Evolutionary conservation across 2,329 filamentous ascomycete genomes (phyloP).

Genomic region (Coleophoma cylindrospora): DNA sequence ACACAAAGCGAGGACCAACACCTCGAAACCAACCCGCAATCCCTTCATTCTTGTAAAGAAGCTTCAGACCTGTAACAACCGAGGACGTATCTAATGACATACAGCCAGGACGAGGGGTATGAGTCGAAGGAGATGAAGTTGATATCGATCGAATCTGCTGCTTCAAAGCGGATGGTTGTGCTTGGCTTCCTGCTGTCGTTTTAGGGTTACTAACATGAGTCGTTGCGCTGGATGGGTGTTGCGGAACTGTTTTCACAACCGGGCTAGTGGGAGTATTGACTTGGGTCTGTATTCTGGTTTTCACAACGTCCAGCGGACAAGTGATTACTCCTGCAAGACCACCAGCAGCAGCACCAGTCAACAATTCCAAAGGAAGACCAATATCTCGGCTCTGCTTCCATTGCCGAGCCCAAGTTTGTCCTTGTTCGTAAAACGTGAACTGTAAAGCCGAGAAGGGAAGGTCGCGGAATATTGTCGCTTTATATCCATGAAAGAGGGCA

Average conservation of each 20-base stretch:
- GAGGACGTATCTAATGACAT: slow-evolving; percentile 84
- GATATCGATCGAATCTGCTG: slow-evolving; percentile 71
- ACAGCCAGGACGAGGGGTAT: slow-evolving; percentile 73
- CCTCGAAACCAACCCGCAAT: slow-evolving; percentile 89
- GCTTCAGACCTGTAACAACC: slow-evolving; percentile 73
- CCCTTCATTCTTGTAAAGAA: slow-evolving; percentile 90
- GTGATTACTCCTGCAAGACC: slow-evolving; percentile 92
- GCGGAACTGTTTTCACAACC: slow-evolving; percentile 16
- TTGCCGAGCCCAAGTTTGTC: slow-evolving; percentile 72
- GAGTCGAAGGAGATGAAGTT: slow-evolving; percentile 82
- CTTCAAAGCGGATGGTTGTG: slow-evolving; percentile 28
- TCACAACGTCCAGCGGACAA: slow-evolving; percentile 94
- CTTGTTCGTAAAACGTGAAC: slow-evolving; percentile 98
- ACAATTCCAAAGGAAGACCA: slow-evolving; percentile 75
- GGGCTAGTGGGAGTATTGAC: slow-evolving; percentile 44
- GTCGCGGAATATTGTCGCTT: slow-evolving; percentile 90
- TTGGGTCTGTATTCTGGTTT: slow-evolving; percentile 94
- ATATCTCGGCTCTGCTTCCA: slow-evolving; percentile 81
- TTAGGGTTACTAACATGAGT: slow-evolving; percentile 13
- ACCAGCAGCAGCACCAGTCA: slow-evolving; percentile 85
- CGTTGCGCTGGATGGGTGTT: slow-evolving; percentile 12
- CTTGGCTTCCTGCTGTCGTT: slow-evolving; percentile 18
- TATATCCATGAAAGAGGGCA: slow-evolving; percentile 94
- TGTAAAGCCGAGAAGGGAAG: slow-evolving; percentile 94
- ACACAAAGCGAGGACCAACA: slow-evolving; percentile 86